Percentiles rank a stretch among this genome's conserved stretches.
These are phyloP conservation scores for Inga laurina DNA, from an alignment of 306 rosid genomes.

Conservation along the genomic window DNA sequence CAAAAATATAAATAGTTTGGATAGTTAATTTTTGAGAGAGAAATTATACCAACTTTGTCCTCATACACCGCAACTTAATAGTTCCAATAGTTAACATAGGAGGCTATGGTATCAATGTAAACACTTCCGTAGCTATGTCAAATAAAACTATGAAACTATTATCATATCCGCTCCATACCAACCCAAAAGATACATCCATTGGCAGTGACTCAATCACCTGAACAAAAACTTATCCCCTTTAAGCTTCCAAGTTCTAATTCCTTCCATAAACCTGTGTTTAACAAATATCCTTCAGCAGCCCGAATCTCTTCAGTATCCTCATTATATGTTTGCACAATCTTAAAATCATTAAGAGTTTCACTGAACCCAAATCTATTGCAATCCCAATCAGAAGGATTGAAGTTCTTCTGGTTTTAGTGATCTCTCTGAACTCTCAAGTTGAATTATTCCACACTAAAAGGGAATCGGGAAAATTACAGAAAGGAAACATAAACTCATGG, in stretches of 20 bases:
- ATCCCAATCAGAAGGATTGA: not conserved
- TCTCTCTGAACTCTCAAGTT: not conserved
- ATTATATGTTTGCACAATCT: not conserved
- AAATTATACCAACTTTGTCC: not conserved
- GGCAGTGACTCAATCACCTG: too few relatives aligned
- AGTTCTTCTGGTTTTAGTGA: not conserved
- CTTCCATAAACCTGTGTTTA: not conserved
- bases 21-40: not conserved
- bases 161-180: too few relatives aligned
- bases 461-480: too few relatives aligned
- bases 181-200: too few relatives aligned
- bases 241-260: not conserved
- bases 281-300: not conserved
- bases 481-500: too few relatives aligned
- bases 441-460: not conserved
- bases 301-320: too few relatives aligned
- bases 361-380: not conserved
- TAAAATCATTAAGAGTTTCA: too few relatives aligned
- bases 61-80: not conserved
- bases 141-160: not conserved
- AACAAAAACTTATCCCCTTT: too few relatives aligned
- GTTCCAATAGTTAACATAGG: rapidly evolving
- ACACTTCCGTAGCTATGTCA: not conserved
- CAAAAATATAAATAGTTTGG: not conserved
- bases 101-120: not conserved